phyloP scores from a whole-genome alignment of 139 green algal species.

The Dunaliella primolecta region DNA sequence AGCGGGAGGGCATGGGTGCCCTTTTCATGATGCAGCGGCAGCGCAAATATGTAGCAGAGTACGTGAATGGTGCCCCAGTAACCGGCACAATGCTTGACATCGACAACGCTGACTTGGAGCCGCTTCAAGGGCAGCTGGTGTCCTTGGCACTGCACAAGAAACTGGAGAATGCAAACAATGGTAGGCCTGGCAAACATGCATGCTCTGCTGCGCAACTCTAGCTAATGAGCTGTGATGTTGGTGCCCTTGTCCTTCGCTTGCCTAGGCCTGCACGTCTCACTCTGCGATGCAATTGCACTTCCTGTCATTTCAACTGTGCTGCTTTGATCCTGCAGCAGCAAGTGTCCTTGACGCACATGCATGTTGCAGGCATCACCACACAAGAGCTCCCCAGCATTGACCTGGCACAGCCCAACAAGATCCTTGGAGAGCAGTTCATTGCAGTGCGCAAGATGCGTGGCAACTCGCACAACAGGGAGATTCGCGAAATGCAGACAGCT shows the following conservation, averaged over 20 bases:
- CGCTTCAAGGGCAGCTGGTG: slow-evolving; percentile 34
- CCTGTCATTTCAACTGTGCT: no score
- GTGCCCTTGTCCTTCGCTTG: no score
- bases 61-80: slow-evolving; percentile 28
- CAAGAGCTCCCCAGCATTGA: slow-evolving; percentile 30
- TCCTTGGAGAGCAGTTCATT: slow-evolving; percentile 33
- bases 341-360: no score
- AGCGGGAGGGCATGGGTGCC: slow-evolving; percentile 56
- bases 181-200: neutral
- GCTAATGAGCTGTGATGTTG: no score
- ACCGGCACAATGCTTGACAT: slow-evolving; percentile 59
- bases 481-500: slow-evolving; percentile 26
- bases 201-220: no score
- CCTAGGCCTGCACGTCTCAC: no score
- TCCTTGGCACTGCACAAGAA: slow-evolving; percentile 22
- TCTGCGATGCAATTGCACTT: no score
- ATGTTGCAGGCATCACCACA: slow-evolving; percentile 1
- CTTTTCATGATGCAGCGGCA: slow-evolving; percentile 53
- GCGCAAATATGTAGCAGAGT: slow-evolving; percentile 46
- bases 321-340: no score
- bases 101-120: slow-evolving; percentile 49
- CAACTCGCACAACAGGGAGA: neutral
- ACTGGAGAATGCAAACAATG: slow-evolving; percentile 24
- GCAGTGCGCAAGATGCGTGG: slow-evolving; percentile 12
- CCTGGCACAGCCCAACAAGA: slow-evolving; percentile 53